Evolutionary conservation across 257 asterid species (phyloP).

Genomic region (Parsonsia alboflavescens): DNA sequence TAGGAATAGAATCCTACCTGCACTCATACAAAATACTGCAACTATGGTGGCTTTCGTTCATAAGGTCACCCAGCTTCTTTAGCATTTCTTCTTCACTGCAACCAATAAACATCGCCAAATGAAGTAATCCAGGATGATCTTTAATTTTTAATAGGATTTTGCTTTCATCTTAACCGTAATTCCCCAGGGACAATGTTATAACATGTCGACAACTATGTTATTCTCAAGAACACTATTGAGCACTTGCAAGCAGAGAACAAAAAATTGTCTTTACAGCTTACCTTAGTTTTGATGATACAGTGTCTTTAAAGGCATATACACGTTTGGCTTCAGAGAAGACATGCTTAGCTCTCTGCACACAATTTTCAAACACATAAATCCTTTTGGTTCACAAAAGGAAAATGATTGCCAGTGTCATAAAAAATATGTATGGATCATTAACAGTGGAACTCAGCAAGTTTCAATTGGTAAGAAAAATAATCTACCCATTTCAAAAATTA

Average conservation of each 20-base stretch:
- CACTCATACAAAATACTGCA: conserved; percentile 88
- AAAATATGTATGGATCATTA: neutral
- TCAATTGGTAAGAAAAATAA: too few relatives aligned
- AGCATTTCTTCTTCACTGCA: conserved; percentile 73
- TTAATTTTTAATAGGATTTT: neutral
- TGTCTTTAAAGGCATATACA: conserved; percentile 74
- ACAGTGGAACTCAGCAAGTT: too few relatives aligned
- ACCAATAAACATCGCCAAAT: neutral
- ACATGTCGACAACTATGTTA: neutral
- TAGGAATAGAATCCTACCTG: conserved; percentile 45
- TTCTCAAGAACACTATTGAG: neutral
- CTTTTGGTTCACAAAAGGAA: neutral
- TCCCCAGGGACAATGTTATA: too few relatives aligned
- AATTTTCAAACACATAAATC: conserved; percentile 1
- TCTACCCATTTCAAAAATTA: too few relatives aligned
- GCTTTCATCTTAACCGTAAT: too few relatives aligned
- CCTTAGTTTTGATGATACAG: conserved; percentile 64
- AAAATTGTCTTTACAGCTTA: conserved; percentile 2
- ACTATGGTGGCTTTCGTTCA: conserved; percentile 94
- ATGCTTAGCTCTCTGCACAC: conserved; percentile 77
- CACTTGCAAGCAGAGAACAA: too few relatives aligned
- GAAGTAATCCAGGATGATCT: neutral
- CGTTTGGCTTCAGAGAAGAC: conserved; percentile 92
- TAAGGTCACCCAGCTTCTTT: conserved; percentile 83
- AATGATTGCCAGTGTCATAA: too few relatives aligned